Evolutionary conservation across 257 asterid genomes (phyloP), one percentile per base, ranked within the genome.

Genomic region (Nicotiana noctiflora): DNA sequence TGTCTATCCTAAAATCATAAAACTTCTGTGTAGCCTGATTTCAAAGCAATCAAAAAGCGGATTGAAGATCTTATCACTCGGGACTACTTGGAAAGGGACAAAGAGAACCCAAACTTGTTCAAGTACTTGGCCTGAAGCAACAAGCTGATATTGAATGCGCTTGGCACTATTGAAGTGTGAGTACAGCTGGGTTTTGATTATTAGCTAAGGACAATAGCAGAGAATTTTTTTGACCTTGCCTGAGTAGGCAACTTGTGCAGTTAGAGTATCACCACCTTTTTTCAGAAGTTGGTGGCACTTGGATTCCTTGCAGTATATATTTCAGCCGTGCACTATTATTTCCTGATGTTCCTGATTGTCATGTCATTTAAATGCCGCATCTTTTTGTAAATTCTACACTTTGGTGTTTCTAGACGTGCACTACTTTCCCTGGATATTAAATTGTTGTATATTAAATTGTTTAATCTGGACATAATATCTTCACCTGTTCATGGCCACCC

Each of bases 61-160:
- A 90, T 90, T 66, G 96, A 90, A 81, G 89, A 88, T 77, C 86
- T 91, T 46, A 86, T 88, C 27, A 68, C 85, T 10, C 75, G 87
- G 8, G 93, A 90, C 7, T 90, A 88, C 81, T 70, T 91, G 88
- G 90, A 87, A 72, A 86, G 93, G 55, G 93, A 91, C 75, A 72
- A 52, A 76, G 86, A 85, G 51, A 85, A 85, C 77, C 86, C 92
- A 6, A 88, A 85, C 82, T 1, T 77, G 70, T 87, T 77, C 90
- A 86, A 75, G 84, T 89, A 91, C 81, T 63, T 86, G 74, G 90
- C 93, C 40, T 88, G 79, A 87, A 40, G 11, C 68, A 61, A 77
- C 32, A 81, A 18, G 75, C 65, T 75, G 74, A 65, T 23, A 25
- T 57, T 53, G 62, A 63, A 53, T 79, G 57, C 21, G 63, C 34